Evolutionary conservation across 2,329 filamentous ascomycete species (phyloP), one percentile per base, ranked within the genome.

Genomic region (Epichloe aotearoae): DNA sequence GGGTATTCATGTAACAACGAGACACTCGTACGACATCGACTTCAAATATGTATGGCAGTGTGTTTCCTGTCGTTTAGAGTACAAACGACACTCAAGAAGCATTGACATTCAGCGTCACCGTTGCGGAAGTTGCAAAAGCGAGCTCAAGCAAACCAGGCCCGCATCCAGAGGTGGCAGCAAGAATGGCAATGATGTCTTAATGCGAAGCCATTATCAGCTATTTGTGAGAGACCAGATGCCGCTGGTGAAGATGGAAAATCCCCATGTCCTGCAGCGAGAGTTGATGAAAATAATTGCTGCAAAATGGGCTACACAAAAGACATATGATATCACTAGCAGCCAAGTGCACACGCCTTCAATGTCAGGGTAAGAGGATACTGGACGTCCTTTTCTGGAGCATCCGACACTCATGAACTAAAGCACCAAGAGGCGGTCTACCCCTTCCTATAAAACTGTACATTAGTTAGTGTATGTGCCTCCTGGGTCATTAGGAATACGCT

Each of bases 31-130:
- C 65, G 78, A 83, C 47, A 97, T 97, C 60, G 84, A 90, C 58
- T 95, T 88, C 71, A 94, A 91, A 69, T 98, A 91, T 63, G 69
- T 90, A 19, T 97, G 93, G 91, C 72, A 77, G 41, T 97, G 91
- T 63, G 69, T 58, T 17, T 69, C 62, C 3, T 97, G 93, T 62
- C 76, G 72, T 0, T 69, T 76, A 34, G 83, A 86, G 63, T 94
- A 86, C 64, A 86, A 89, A 61, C 75, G 91, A 4, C 91, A 97
- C 66, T 89, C 84, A 15, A 88, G 84, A 67, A 93, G 86, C 62
- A 86, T 97, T 57, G 82, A 96, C 64, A 75, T 84, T 0, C 62
- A 63, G 33, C 76, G 79, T 46, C 83, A 89, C 58, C 77, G 79
- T 1, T 97, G 91, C 64, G 88, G 88, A 2, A 70, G 64, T n/a